Conservation (phyloP, 768 basidiomycete species). For the Boletus eberwhitei region DNA sequence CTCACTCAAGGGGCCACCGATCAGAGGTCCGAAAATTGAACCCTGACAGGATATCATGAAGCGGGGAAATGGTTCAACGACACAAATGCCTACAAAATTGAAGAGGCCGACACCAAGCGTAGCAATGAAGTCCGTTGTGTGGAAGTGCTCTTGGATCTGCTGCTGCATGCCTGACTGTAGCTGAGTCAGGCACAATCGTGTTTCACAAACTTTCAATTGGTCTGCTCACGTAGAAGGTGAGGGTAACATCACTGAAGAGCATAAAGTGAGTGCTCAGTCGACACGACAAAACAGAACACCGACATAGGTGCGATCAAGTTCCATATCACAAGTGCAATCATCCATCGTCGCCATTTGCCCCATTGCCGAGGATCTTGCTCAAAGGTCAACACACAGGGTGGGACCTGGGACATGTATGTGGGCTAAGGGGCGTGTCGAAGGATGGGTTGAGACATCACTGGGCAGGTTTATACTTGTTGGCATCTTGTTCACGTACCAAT, state of each 20-base stretch:
- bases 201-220: background rate
- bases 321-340: conserved; percentile 25
- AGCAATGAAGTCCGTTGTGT: conserved; percentile 11
- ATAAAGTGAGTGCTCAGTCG: conserved; percentile 2
- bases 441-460: background rate
- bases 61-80: background rate
- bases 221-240: conserved; percentile 25
- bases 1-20: conserved; percentile 24
- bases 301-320: conserved; percentile 27
- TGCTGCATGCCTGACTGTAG: conserved; percentile 26
- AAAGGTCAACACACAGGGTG: conserved; percentile 14
- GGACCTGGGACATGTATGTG: conserved; percentile 13
- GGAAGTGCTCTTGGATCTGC: conserved; percentile 24
- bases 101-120: conserved; percentile 22
- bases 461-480: conserved; percentile 4
- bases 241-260: conserved; percentile 17
- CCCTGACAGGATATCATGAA: conserved; percentile 11
- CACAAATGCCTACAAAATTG: conserved; percentile 12
- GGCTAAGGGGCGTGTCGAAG: conserved; percentile 2
- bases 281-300: conserved; percentile 6
- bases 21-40: conserved; percentile 18
- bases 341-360: conserved; percentile 19
- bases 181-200: background rate
- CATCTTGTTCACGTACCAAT: conserved; percentile 1
- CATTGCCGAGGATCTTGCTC: conserved; percentile 25